phyloP scores from a whole-genome alignment of 306 rosid genomes.

The Acacia crassicarpa region DNA sequence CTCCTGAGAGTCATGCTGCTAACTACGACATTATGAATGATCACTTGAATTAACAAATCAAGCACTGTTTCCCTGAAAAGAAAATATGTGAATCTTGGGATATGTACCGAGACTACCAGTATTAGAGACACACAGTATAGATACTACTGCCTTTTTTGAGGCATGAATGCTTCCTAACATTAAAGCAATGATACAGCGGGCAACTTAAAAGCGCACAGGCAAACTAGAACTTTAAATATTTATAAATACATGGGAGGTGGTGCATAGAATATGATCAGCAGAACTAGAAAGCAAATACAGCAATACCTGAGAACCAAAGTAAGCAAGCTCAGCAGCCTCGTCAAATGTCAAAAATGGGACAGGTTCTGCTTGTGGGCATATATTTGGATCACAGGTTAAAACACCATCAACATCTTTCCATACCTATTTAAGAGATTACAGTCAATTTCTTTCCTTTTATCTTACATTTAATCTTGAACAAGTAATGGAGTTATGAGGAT shows the following conservation, averaged over 20 bases:
- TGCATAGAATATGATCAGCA: constrained; percentile 23
- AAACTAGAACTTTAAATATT: not conserved
- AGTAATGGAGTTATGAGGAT: constrained; percentile 9
- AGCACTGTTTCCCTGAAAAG: not conserved
- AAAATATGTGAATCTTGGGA: not conserved
- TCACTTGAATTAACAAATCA: too few relatives aligned
- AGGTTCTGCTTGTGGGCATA: constrained; percentile 69
- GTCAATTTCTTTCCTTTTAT: constrained; percentile 20
- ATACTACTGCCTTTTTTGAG: not conserved
- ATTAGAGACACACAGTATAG: not conserved
- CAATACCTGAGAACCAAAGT: constrained; percentile 96
- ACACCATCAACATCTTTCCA: constrained; percentile 99
- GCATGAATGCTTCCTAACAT: constrained; percentile 1
- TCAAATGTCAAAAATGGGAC: constrained; percentile 94
- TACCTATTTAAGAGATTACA: constrained; percentile 60
- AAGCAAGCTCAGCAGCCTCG: constrained; percentile 98
- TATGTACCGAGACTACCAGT: not conserved
- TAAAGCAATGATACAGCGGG: not conserved
- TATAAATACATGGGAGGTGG: constrained; percentile 4
- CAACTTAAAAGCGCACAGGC: constrained; percentile 23
- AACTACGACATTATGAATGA: not conserved
- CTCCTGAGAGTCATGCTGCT: not conserved
- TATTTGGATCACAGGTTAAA: constrained; percentile 92
- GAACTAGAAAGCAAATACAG: constrained; percentile 24
- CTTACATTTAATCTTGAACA: not conserved